phyloP scores from a whole-genome alignment of 257 asterid genomes.

The Salvia miltiorrhiza region DNA sequence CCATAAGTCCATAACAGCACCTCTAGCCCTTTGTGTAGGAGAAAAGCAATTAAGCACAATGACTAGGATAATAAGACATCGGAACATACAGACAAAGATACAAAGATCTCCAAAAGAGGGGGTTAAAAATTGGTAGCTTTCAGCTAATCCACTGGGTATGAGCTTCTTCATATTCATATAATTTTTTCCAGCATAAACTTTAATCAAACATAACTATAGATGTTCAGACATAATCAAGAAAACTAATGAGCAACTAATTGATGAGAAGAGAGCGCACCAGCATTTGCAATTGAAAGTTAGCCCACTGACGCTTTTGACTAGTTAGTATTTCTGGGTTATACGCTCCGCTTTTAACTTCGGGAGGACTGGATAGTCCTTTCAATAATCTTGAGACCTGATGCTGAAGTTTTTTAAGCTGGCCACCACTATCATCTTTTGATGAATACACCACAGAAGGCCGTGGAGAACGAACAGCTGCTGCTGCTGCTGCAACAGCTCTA shows the following conservation, averaged over 20 bases:
- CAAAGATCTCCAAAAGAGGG: not conserved
- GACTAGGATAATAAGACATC: not conserved
- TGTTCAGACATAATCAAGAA: not conserved
- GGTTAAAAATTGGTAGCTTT: too few species aligned
- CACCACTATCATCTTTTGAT: conserved; percentile 75
- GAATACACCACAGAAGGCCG: conserved; percentile 93
- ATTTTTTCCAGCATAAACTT: conserved; percentile 6
- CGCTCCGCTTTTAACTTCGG: conserved; percentile 65
- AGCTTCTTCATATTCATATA: conserved; percentile 3
- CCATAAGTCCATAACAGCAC: not conserved
- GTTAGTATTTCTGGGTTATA: conserved; percentile 96
- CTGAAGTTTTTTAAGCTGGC: conserved; percentile 77
- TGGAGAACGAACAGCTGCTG: conserved; percentile 80
- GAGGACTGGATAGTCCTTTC: conserved; percentile 82
- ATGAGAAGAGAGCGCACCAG: conserved; percentile 59
- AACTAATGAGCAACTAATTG: conserved; percentile 1
- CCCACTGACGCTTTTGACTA: conserved; percentile 99
- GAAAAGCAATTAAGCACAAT: not conserved
- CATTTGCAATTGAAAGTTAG: conserved; percentile 86
- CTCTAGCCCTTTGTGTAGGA: not conserved
- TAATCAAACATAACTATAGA: not conserved
- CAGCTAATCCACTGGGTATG: not conserved
- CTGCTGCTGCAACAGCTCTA: conserved; percentile 93
- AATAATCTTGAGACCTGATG: conserved; percentile 78
- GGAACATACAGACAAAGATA: not conserved